Evolutionary conservation across 2,329 filamentous ascomycete species (phyloP), one percentile per base, ranked within the genome.

Genomic region (Lachnellula willkommii): DNA sequence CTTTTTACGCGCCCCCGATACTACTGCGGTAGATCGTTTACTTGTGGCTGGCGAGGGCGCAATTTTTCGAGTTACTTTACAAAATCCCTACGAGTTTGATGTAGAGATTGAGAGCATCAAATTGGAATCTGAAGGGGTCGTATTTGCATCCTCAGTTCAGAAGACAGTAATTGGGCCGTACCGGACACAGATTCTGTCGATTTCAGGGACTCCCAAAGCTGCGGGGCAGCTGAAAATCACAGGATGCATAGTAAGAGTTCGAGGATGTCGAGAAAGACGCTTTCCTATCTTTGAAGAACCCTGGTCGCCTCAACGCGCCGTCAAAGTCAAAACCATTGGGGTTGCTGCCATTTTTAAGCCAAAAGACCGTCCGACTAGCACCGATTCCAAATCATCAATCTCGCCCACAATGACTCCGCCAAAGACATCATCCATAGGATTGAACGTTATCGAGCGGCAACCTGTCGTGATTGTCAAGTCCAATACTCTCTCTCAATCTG

Each of bases 1-100:
- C 0, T 97, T 96, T 66, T 74, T 91, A 20, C 90, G 91, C 71
- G 79, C 79, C 52, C 73, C 79, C 0, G 79, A 83, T 43, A 79
- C 86, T 51, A 79, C 79, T 24, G 75, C 75, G 17, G 76, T 78
- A 1, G 84, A 91, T 56, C 80, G 79, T 55, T 80, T 90, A 1
- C 76, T 96, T 32, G 89, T 97, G 20, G 85, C 89, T 4, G 86
- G 85, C 15, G 92, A 97, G 70, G 74, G 82, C 56, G 85, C 89
- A 2, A 84, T 81, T 4, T 96, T 96, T 71, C 81, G 82, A 63
- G 80, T 97, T 32, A 91, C 88, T 1, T 76, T 99, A 17, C 94
- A 97, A 68, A 99, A 99, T 65, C 90, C 92, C 0, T 96, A 91
- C 64, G 93, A 97, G 58, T 87, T 97, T 61, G 90, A 96, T 59